Evolutionary conservation across 441 rosid species (phyloP), one percentile per base, ranked within the genome.

Genomic region (Jatropha podagrica): DNA sequence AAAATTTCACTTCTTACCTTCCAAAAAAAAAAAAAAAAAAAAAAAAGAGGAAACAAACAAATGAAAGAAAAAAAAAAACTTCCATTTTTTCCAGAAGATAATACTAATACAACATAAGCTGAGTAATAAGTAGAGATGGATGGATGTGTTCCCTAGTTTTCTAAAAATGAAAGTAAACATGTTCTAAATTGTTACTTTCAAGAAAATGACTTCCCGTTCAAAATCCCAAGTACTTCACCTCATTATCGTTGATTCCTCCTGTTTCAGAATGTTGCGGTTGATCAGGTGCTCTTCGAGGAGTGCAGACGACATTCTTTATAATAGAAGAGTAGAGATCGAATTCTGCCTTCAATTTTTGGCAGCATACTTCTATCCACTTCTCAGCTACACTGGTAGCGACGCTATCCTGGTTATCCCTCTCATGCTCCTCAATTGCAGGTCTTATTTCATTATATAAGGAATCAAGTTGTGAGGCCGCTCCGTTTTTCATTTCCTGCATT

Each of bases 341-440:
- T 87, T 95, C 97, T 11, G 92, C 88, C 86, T 89, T 95, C 72
- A 92, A 82, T 72, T 91, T 91, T 46, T 71, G 7, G 78, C 99
- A 93, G 86, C 92, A 82, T 40, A 90, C 97, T 84, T 89, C 87
- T 38, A 95, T 93, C 99, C 99, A 95, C 78, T 90, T 93, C 88
- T 95, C 99, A 4, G 97, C 99, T 46, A 95, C 94, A 54, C 93
- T 89, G 56, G 98, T 93, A 5, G 98, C 92, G 37, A 93, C 95
- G 72, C 86, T 86, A 74, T 93, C 99, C 81, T 95, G 97, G 83
- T 80, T 93, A 76, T 95, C 99, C 86, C 96, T 90, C 78, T 91
- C 99, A 61, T 93, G 93, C 80, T 95, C 97, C 81, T 95, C 98
- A 41, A 95, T 91, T 9, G 93, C 96, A 1, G 98, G 98, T 12